Base-by-base conservation (phyloP, 129 eudicot species). In the Arctium minus region DNA sequence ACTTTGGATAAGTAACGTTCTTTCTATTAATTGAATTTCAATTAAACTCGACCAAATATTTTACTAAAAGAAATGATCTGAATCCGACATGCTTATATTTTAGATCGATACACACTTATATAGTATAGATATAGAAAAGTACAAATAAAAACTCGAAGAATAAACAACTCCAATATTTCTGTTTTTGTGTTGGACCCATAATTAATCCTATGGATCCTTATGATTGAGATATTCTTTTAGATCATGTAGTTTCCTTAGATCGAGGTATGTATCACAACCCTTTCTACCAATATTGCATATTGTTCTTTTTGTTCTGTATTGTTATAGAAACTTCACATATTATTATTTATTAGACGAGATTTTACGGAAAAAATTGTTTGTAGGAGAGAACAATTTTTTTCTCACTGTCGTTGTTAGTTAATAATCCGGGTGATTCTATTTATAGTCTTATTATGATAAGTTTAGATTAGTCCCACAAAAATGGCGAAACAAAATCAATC, bases 161-260 rank as follows among this genome's bases (percentile, higher is more conserved):
- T 13, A 50, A 76, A 48, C 46, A 50, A 7, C 18, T 53, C 48
- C 33, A 32, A 48, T 56, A 53, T 22, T 36, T 11, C 64, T 12
- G 10, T 27, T 78, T 65, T 38, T 38, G 81, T 78, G 39, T 64
- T 38, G 35, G 81, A 37, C 62, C 37, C 73, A 79, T 11, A 40
- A 69, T 42, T 69, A 6, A 68, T 79, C 68, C 33, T 30, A 70
- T 78, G 74, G 62, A 48, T 56, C 72, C 53, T 80, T 50, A 33
- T 53, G 72, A 72, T 46, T 80, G 13, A 70, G 33, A 80, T 48
- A 80, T 71, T 31, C 50, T n/a, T 80, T 50, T 48, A 72, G 72
- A 72, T 68, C 75, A 22, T 22, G 27, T 22, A 22, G 27, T 22
- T 22, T 22, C 27, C 27, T 22, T 22, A 22, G 27, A 0, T 40